Conservation (phyloP, 2,329 filamentous ascomycete genomes). For the Bretziella fagacearum region DNA sequence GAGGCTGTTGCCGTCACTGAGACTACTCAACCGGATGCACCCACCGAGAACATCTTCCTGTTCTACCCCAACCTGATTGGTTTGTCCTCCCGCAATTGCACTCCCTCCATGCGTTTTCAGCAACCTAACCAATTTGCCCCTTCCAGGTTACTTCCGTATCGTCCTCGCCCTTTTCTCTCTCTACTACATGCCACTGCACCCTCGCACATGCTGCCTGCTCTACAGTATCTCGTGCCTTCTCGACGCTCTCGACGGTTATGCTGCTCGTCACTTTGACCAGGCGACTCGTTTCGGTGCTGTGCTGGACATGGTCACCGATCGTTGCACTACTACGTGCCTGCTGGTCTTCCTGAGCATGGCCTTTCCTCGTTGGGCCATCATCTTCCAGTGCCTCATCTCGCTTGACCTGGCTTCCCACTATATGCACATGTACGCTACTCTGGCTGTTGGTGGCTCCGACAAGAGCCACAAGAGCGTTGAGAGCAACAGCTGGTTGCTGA, state of each 20-base stretch:
- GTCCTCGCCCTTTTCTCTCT: constrained; percentile 75
- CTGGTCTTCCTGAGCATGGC: constrained; percentile 89
- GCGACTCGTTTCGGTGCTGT: constrained; percentile 92
- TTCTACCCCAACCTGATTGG: constrained; percentile 73
- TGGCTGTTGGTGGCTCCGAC: constrained; percentile 67
- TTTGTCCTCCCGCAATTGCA: constrained; percentile 26
- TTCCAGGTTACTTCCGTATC: constrained; percentile 56
- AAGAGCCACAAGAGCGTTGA: constrained; percentile 90
- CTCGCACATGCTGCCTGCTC: constrained; percentile 78
- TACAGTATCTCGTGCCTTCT: constrained; percentile 92
- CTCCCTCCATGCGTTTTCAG: neutral
- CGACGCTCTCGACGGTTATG: constrained; percentile 85
- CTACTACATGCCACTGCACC: constrained; percentile 98
- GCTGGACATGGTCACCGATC: constrained; percentile 96
- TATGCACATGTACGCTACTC: constrained; percentile 95
- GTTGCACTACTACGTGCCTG: constrained; percentile 88
- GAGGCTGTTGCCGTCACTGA: constrained; percentile 14
- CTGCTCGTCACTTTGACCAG: constrained; percentile 66
- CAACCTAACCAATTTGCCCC: neutral
- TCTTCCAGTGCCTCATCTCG: constrained; percentile 87
- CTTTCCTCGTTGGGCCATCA: constrained; percentile 81
- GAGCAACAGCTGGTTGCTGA: constrained; percentile 72
- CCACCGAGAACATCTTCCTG: constrained; percentile 59
- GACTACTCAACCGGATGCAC: constrained; percentile 22
- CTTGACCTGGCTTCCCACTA: constrained; percentile 93